phyloP scores from a whole-genome alignment of 345 rosid species.

The Eucalyptus tenuipes region DNA sequence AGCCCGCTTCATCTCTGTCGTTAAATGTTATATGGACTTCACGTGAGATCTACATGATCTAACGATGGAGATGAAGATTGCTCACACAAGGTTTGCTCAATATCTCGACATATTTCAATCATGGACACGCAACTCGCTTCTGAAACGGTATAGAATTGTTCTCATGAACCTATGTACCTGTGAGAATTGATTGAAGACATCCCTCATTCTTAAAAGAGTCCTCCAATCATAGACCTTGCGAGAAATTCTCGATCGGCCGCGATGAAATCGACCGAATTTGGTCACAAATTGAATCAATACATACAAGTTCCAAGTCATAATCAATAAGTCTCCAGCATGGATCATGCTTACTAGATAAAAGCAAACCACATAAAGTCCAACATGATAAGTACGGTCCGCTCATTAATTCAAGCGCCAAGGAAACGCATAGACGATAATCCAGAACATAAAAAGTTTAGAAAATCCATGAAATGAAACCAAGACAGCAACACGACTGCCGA shows the following conservation, averaged over 20 bases:
- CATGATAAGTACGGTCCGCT: background rate
- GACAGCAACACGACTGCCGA: background rate
- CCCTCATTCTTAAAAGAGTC: background rate
- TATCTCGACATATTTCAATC: background rate
- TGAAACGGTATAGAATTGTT: background rate
- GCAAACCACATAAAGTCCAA: background rate
- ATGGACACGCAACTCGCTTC: background rate
- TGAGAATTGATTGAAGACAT: background rate
- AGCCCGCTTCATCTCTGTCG: rapidly evolving
- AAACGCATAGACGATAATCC: background rate
- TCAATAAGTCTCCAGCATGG: background rate
- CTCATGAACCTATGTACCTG: background rate
- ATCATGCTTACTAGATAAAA: background rate
- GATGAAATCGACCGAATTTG: background rate
- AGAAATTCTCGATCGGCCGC: background rate
- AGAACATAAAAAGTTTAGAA: background rate
- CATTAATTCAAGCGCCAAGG: background rate
- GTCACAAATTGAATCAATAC: background rate
- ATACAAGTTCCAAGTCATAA: background rate
- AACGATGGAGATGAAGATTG: rapidly evolving
- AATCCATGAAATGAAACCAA: background rate
- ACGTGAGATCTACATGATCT: background rate
- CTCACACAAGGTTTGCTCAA: background rate
- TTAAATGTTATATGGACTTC: rapidly evolving
- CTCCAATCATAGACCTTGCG: background rate